Evolutionary conservation across 345 rosid genomes (phyloP), one percentile per base, ranked within the genome.

Genomic region (Boechera stricta): DNA sequence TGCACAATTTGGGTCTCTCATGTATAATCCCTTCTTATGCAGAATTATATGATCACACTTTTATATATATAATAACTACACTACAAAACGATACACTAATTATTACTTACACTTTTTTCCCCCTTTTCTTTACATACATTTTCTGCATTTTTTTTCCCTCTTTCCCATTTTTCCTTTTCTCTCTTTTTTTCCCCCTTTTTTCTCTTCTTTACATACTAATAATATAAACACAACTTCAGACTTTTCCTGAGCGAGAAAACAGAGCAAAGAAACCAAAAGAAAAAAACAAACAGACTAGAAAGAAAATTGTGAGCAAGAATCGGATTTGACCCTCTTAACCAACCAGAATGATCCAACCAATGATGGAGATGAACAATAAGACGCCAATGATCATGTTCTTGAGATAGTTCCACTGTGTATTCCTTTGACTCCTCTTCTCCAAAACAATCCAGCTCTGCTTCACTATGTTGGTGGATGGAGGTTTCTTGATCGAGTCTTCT

Each of bases 351-450:
- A 69, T 77, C 75, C 65, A 77, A 24, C 58, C 58, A 63, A 71
- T 70, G 67, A 71, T 36, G 57, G 48, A 63, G 76, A 56, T 26
- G 35, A 77, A 77, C 64, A 51, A 54, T 39, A 77, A 63, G 54
- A 70, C 5, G 13, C 76, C 80, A 64, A 47, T 29, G 66, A 69
- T 42, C 64, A 77, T 71, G 53, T 77, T 77, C 44, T 8, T 77
- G 28, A 77, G 66, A 71, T 55, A 70, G 35, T 7, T 36, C 80
- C 66, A 55, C 45, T 18, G 53, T 12, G 38, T n/a, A 4, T 45
- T 71, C 76, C 35, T 77, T 16, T 26, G 65, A 54, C 35, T 54
- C 21, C 21, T 18, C 52, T 63, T 45, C 71, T 55, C 76, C 11
- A 35, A 1, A 32, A 64, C 59, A 77, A 62, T 54, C 80, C 71